These are phyloP conservation scores for Litsea cubeba DNA, from an alignment of 164 flowering plant genomes.

Conservation along the genomic window DNA sequence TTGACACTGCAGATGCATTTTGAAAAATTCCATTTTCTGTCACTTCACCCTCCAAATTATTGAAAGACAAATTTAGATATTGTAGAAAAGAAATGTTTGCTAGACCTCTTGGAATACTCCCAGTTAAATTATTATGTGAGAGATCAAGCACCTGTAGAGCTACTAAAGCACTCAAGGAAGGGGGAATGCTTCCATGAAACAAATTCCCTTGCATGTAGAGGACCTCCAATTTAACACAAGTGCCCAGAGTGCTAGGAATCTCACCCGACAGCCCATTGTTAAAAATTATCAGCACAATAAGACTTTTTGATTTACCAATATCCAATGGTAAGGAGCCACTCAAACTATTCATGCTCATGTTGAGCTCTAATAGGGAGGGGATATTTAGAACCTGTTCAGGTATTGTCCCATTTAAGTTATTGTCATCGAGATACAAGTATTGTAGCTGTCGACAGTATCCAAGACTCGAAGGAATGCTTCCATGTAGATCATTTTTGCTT, in stretches of 20 bases:
- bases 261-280: conserved; percentile 23
- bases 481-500: conserved; percentile 5
- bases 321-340: conserved; percentile 18
- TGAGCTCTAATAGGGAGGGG: background rate
- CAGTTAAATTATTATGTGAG: conserved; percentile 29
- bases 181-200: conserved; percentile 24
- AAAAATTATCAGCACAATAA: conserved; percentile 12
- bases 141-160: conserved; percentile 17
- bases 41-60: conserved; percentile 34
- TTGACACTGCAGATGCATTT: conserved; percentile 21
- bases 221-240: conserved; percentile 5
- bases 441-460: conserved; percentile 17
- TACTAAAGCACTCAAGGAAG: conserved; percentile 12
- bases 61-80: conserved; percentile 30
- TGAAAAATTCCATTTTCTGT: conserved; percentile 29
- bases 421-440: background rate
- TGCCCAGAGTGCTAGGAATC: conserved; percentile 21
- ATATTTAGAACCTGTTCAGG: conserved; percentile 20
- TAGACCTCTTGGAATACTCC: conserved; percentile 24
- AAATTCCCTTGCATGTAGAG: conserved; percentile 20
- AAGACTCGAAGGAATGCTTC: conserved; percentile 12
- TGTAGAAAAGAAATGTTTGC: conserved; percentile 5
- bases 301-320: conserved; percentile 15
- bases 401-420: conserved; percentile 18
- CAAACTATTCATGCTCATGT: conserved; percentile 13